Evolutionary conservation across 169 alveolate genomes (phyloP), one percentile per base, ranked within the genome.

Genomic region (Eimeria brunetti): DNA sequence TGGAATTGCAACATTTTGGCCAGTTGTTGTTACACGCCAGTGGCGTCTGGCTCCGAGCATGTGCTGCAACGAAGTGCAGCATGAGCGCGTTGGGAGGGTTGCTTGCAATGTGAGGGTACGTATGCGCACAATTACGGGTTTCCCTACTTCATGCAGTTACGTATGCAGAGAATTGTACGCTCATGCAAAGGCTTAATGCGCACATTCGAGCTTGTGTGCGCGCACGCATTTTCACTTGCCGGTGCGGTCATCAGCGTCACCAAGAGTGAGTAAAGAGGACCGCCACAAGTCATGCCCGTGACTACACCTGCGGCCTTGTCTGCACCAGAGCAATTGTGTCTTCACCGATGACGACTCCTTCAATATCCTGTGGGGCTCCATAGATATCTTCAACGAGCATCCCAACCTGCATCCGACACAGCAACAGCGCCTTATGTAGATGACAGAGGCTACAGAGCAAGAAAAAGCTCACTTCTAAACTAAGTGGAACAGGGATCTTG

Each of bases 321-420:
- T 91, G 95, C 80, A 91, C 95, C 14, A 91, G 85, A 30, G 91
- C 95, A 49, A 91, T 56, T 12, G 95, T 91, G 38, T 91, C 95
- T 30, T 46, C 73, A 16, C 95, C 95, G 58, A 91, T 78, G 58
- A 91, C 95, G 5, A 91, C 95, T 36, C 95, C 95, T 30, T 91
- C 95, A 64, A 91, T 91, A 80, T 91, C 95, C 46, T 91, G 95
- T 12, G 95, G 95, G 83, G 60, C 75, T 27, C 91, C 95, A 84
- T 78, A 91, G 24, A 38, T 46, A 8, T 80, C 95, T 33, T 91
- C 95, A 22, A 91, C 95, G 58, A 46, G 36, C 53, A 78, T 14
- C 6, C 90, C 95, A 62, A 91, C 27, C 95, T 91, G 89, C 90
- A 91, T 30, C 49, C 24, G 30, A 30, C 67, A 78, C n/a, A 0